Percentiles rank a stretch among this genome's conserved stretches.
Conservation (phyloP, 768 basidiomycete genomes). For the Candolleomyces aberdarensis region DNA sequence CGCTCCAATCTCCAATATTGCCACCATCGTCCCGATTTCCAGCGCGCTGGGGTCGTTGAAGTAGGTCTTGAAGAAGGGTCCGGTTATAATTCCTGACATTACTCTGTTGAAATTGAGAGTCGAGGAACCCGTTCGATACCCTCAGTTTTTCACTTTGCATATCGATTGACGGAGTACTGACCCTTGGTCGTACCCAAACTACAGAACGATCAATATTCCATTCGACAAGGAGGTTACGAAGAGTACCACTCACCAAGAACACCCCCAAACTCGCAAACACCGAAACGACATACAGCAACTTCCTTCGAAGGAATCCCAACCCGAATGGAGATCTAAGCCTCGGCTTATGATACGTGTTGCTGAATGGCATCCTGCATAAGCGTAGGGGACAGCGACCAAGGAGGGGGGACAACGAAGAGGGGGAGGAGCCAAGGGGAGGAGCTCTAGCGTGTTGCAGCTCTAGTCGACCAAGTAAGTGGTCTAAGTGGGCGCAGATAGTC, state of each 20-base stretch:
- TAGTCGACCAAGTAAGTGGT: no score
- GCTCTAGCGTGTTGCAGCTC: no score
- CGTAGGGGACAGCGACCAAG: no score
- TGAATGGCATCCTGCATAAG: no score
- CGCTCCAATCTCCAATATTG: conserved; percentile 86
- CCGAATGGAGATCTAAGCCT: no score
- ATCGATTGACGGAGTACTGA: conserved; percentile 23
- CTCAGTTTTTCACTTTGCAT: conserved; percentile 5
- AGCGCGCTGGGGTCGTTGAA: conserved; percentile 69
- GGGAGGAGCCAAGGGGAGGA: no score
- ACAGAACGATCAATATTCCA: conserved; percentile 7
- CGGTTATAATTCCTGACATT: conserved; percentile 85
- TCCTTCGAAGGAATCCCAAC: not conserved
- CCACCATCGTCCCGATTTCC: conserved; percentile 82
- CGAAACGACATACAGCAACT: conserved; percentile 64
- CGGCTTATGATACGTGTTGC: no score
- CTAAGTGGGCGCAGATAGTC: no score
- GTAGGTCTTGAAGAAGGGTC: conserved; percentile 71
- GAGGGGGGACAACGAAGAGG: no score
- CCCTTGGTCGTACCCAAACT: conserved; percentile 85
- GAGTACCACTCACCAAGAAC: conserved; percentile 54
- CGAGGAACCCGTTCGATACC: not conserved
- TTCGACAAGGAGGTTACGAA: conserved; percentile 14
- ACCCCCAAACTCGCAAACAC: conserved; percentile 76
- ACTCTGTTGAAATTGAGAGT: conserved; percentile 40